Conservation (phyloP, 2,329 filamentous ascomycete species). For the Xylariales sp. region DNA sequence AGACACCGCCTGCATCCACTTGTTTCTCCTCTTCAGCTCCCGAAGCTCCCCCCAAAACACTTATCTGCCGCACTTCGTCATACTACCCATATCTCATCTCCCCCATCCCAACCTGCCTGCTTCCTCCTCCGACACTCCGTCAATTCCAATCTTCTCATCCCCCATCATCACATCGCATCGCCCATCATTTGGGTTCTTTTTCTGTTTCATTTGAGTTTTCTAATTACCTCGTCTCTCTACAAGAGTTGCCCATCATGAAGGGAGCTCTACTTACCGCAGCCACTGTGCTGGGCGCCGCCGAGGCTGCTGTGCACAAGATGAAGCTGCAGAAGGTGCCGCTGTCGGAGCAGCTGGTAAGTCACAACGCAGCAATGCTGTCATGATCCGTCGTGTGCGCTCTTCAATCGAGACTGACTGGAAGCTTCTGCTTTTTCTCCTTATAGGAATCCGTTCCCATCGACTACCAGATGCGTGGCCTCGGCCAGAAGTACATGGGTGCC, state of each 20-base stretch:
- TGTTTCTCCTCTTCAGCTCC: too few relatives aligned
- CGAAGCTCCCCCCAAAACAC: too few relatives aligned
- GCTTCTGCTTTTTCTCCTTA: too few relatives aligned
- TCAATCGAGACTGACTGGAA: too few relatives aligned
- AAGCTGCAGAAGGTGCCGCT: conserved; percentile 96
- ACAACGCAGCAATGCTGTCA: neutral
- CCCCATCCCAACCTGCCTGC: too few relatives aligned
- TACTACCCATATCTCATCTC: too few relatives aligned
- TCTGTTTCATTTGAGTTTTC: neutral
- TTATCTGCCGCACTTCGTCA: too few relatives aligned
- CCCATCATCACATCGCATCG: too few relatives aligned
- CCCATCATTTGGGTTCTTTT: too few relatives aligned
- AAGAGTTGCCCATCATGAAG: conserved; percentile 67
- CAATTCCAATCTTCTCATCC: too few relatives aligned
- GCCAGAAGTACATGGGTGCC: conserved; percentile 94
- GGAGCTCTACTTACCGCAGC: conserved; percentile 72
- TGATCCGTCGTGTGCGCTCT: conserved; percentile 14
- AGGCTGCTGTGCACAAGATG: conserved; percentile 89
- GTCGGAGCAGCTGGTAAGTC: conserved; percentile 81
- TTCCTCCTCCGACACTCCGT: too few relatives aligned
- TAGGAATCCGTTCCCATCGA: conserved; percentile 76
- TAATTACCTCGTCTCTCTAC: neutral
- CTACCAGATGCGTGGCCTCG: conserved; percentile 74
- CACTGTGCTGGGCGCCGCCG: conserved; percentile 75
- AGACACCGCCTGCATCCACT: too few relatives aligned